Conservation (phyloP, 208 protist genomes). For the Acanthamoeba divionensis region DNA sequence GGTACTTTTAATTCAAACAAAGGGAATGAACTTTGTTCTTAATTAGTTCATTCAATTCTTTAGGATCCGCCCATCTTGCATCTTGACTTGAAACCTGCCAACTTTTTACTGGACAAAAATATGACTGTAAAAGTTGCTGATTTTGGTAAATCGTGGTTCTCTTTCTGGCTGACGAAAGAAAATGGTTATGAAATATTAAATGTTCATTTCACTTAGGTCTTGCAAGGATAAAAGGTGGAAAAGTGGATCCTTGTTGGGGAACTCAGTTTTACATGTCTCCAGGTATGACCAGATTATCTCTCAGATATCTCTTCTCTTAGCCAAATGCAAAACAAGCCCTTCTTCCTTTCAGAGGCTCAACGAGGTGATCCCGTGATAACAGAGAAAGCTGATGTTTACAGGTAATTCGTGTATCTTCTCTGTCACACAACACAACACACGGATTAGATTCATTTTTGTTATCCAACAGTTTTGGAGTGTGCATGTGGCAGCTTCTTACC, state of each 20-base stretch:
- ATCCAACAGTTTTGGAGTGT: constrained; percentile 2
- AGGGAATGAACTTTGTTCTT: neutral
- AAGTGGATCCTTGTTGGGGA: constrained; percentile 4
- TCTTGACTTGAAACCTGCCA: constrained; percentile 12
- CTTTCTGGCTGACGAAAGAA: neutral
- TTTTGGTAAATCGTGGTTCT: neutral
- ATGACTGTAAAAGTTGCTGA: constrained; percentile 38
- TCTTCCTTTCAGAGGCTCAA: neutral
- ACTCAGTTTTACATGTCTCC: constrained; percentile 38
- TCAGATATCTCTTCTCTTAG: too few relatives aligned
- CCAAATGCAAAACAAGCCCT: too few relatives aligned
- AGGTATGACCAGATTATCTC: too few relatives aligned
- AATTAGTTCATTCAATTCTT: neutral
- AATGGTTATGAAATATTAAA: neutral
- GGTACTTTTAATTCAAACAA: neutral
- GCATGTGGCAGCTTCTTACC: neutral
- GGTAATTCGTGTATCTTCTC: neutral
- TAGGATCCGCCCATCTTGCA: constrained; percentile 27
- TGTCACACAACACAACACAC: neutral
- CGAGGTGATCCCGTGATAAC: constrained; percentile 2
- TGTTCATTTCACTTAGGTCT: neutral
- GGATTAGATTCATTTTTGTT: neutral
- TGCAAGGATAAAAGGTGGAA: neutral
- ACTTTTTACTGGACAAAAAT: constrained; percentile 31
- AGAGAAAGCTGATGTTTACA: constrained; percentile 16